phyloP scores from a whole-genome alignment of 2,329 filamentous ascomycete species.

The Arthroderma sp. region DNA sequence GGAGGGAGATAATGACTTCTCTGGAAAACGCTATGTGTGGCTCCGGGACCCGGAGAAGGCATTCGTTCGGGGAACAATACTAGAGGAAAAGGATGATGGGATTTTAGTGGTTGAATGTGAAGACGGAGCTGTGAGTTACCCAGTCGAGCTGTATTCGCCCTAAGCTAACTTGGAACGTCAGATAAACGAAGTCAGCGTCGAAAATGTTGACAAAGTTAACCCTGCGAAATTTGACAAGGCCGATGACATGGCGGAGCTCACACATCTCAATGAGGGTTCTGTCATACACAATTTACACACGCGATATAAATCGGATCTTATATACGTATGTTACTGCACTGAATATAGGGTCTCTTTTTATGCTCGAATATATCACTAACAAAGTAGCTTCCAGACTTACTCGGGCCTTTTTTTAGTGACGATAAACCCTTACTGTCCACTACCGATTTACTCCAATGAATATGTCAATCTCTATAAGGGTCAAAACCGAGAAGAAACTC shows the following conservation, averaged over 20 bases:
- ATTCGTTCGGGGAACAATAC: constrained; percentile 84
- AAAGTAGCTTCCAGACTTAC: constrained; percentile 52
- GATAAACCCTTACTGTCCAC: constrained; percentile 86
- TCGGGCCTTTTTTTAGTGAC: constrained; percentile 94
- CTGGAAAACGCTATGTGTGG: constrained; percentile 97
- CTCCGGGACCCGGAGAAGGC: constrained; percentile 73
- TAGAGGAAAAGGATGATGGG: constrained; percentile 61
- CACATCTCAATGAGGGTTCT: constrained; percentile 92
- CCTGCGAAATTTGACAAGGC: constrained; percentile 99
- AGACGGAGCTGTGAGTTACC: constrained; percentile 56
- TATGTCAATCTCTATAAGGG: constrained; percentile 98
- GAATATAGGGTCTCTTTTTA: not conserved
- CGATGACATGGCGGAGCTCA: constrained; percentile 97
- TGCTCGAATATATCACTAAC: not conserved
- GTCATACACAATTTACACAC: constrained; percentile 95
- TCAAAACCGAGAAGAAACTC: constrained; percentile 78
- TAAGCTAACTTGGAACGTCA: constrained; percentile 21
- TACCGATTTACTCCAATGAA: constrained; percentile 92
- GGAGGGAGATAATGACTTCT: constrained; percentile 97
- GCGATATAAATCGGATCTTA: constrained; percentile 88
- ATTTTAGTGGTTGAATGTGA: constrained; percentile 80
- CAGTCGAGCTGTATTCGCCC: not conserved
- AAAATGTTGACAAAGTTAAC: constrained; percentile 96
- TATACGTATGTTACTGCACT: constrained; percentile 45
- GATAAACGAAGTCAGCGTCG: constrained; percentile 75